phyloP scores from a whole-genome alignment of 2,329 filamentous ascomycete genomes.

The Fusarium devonianum region DNA sequence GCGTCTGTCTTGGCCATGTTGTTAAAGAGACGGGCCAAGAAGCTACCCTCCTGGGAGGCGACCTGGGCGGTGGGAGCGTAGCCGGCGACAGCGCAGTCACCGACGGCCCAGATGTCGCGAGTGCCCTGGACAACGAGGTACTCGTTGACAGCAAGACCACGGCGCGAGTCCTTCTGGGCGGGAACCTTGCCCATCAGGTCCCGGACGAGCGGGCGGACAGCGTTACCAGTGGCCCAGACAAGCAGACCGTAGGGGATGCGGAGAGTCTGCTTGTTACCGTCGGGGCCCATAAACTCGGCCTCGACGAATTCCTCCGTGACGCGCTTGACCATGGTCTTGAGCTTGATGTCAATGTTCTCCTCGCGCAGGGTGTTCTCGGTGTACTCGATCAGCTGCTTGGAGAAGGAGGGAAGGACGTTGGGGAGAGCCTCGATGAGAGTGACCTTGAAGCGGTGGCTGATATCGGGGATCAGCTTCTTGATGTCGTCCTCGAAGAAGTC shows the following conservation, averaged over 20 bases:
- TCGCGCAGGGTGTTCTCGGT: slow-evolving; percentile 99
- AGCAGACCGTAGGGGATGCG: slow-evolving; percentile 92
- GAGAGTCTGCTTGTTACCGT: slow-evolving; percentile 83
- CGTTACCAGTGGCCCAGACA: slow-evolving; percentile 98
- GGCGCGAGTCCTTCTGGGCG: slow-evolving; percentile 92
- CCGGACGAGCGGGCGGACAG: slow-evolving; percentile 85
- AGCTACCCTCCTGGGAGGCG: slow-evolving; percentile 91
- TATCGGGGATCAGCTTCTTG: slow-evolving; percentile 97
- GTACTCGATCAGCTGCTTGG: slow-evolving; percentile 98
- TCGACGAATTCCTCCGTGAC: slow-evolving; percentile 93
- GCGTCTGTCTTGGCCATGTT: slow-evolving; percentile 95
- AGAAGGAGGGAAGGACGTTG: slow-evolving; percentile 97
- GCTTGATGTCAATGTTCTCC: slow-evolving; percentile 96
- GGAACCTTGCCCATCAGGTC: slow-evolving; percentile 93
- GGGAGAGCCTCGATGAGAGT: slow-evolving; percentile 97
- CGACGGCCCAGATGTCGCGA: slow-evolving; percentile 97
- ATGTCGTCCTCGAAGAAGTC: slow-evolving; percentile 99
- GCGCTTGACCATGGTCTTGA: slow-evolving; percentile 99
- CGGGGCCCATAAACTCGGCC: slow-evolving; percentile 81
- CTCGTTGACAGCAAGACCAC: slow-evolving; percentile 96
- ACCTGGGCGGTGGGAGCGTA: slow-evolving; percentile 98
- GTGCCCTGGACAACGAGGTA: slow-evolving; percentile 98
- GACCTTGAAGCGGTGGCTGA: slow-evolving; percentile 93
- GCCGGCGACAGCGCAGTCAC: slow-evolving; percentile 96
- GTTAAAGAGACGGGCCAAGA: slow-evolving; percentile 96